A percentile compares a stretch with the other conserved stretches of the same genome.
These are phyloP conservation scores for Allium cepa DNA, from an alignment of 106 monocot genomes.

Conservation along the genomic window DNA sequence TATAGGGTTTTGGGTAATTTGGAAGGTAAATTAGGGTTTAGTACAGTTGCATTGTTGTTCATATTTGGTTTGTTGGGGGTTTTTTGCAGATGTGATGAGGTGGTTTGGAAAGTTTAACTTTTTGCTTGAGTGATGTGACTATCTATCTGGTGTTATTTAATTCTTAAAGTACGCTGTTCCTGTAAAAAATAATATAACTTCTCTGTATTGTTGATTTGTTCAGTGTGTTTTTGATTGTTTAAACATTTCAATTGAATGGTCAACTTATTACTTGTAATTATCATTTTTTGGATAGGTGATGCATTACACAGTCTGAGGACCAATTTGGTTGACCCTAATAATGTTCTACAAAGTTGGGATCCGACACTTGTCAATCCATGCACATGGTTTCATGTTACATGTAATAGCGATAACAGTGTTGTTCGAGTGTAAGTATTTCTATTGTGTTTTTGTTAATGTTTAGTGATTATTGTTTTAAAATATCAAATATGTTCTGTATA, in stretches of 20 bases:
- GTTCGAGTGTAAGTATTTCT: slow-evolving; percentile 56
- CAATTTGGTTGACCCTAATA: slow-evolving; percentile 51
- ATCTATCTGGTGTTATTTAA: neutral
- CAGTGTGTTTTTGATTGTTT: neutral
- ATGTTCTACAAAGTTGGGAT: slow-evolving; percentile 79
- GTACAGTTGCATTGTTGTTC: neutral
- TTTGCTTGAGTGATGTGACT: neutral
- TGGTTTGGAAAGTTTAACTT: neutral
- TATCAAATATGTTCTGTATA: neutral
- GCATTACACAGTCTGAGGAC: slow-evolving; percentile 44
- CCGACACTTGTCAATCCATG: slow-evolving; percentile 77
- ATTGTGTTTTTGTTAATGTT: neutral
- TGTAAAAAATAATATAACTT: neutral
- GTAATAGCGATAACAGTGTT: slow-evolving; percentile 61
- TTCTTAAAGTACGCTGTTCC: neutral
- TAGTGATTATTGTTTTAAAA: too few species aligned
- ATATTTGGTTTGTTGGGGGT: neutral
- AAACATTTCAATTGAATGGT: neutral
- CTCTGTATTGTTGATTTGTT: neutral
- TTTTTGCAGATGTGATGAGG: neutral
- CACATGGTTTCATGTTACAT: slow-evolving; percentile 87
- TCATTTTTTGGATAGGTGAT: slow-evolving; percentile 42
- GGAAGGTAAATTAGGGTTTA: slow-evolving; percentile 25
- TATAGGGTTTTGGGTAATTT: slow-evolving; percentile 28
- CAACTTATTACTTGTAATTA: neutral